These are phyloP conservation scores for Pichia rugopelliculosa DNA, from an alignment of 805 yeast species.

Conservation along the genomic window DNA sequence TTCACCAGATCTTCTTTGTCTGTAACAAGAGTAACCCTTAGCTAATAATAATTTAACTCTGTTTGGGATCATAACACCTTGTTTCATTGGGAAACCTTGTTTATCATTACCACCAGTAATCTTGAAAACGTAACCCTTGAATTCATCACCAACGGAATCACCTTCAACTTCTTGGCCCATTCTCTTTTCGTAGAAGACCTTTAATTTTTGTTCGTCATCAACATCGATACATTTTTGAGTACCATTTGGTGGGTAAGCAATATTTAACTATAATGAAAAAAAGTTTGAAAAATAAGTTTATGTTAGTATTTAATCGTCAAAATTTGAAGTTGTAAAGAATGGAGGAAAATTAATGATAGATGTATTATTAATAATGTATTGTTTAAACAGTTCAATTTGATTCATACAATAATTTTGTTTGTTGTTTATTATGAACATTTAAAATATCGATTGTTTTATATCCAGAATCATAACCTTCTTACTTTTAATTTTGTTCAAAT, in stretches of 20 bases:
- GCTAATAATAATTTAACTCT: conserved; percentile 94
- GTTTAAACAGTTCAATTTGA: not conserved
- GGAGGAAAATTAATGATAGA: not conserved
- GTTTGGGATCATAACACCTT: conserved; percentile 99
- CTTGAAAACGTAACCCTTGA: conserved; percentile 98
- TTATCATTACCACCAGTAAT: conserved; percentile 99
- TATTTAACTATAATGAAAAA: conserved; percentile 65
- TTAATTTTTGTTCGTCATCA: conserved; percentile 98
- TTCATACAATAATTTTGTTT: no score
- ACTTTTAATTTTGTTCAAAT: no score
- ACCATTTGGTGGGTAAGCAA: conserved; percentile 99
- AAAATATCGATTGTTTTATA: no score
- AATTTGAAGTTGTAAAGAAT: not conserved
- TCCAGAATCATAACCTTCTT: no score
- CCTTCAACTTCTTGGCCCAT: conserved; percentile 99
- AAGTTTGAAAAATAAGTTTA: conserved; percentile 8
- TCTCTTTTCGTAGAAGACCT: conserved; percentile 98
- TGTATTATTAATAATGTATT: not conserved
- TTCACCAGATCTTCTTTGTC: conserved; percentile 99
- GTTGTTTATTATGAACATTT: no score
- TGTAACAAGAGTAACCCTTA: conserved; percentile 96
- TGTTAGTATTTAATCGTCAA: conserved; percentile 12
- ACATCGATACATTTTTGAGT: conserved; percentile 96
- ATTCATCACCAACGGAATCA: conserved; percentile 96
- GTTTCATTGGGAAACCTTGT: conserved; percentile 99